phyloP scores from a whole-genome alignment of 2,329 filamentous ascomycete genomes.

The Pezicula neosporulosa region DNA sequence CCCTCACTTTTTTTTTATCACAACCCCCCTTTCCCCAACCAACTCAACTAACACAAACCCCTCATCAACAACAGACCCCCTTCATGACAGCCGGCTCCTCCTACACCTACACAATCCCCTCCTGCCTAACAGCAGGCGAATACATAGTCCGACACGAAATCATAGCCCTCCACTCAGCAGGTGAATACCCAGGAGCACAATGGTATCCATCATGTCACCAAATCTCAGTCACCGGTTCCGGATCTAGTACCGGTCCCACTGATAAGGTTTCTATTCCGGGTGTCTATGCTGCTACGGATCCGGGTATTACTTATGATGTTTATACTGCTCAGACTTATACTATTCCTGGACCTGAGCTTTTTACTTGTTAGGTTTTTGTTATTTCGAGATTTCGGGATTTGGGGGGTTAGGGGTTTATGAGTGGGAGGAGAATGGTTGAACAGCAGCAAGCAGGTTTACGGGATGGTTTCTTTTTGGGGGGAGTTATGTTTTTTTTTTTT shows the following conservation, averaged over 20 bases:
- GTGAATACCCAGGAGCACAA: slow-evolving; percentile 8
- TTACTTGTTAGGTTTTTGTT: slow-evolving; percentile 2
- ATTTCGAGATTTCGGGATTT: background rate
- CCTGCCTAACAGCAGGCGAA: slow-evolving; percentile 42
- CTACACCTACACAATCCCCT: slow-evolving; percentile 42
- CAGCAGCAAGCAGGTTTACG: too few relatives aligned
- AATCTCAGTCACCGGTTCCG: slow-evolving; percentile 36
- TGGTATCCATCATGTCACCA: slow-evolving; percentile 33
- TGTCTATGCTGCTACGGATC: slow-evolving; percentile 28
- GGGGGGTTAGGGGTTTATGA: too few relatives aligned
- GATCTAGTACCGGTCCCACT: slow-evolving; percentile 30
- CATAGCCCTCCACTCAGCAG: slow-evolving; percentile 19
- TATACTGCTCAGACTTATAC: slow-evolving; percentile 23
- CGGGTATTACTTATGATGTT: slow-evolving; percentile 26
- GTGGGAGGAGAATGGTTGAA: too few relatives aligned
- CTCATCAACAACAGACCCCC: background rate
- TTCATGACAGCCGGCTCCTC: slow-evolving; percentile 4
- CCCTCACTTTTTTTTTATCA: too few relatives aligned
- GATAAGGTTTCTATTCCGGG: slow-evolving; percentile 29
- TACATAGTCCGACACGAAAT: slow-evolving; percentile 30
- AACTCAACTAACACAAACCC: too few relatives aligned
- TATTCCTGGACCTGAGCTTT: slow-evolving; percentile 25
- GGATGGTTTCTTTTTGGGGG: too few relatives aligned
- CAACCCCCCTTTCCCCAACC: too few relatives aligned
- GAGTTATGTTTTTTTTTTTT: too few relatives aligned